These are phyloP conservation scores for Boletus rufocinnamomeus DNA, from an alignment of 768 basidiomycete genomes.

Conservation along the genomic window DNA sequence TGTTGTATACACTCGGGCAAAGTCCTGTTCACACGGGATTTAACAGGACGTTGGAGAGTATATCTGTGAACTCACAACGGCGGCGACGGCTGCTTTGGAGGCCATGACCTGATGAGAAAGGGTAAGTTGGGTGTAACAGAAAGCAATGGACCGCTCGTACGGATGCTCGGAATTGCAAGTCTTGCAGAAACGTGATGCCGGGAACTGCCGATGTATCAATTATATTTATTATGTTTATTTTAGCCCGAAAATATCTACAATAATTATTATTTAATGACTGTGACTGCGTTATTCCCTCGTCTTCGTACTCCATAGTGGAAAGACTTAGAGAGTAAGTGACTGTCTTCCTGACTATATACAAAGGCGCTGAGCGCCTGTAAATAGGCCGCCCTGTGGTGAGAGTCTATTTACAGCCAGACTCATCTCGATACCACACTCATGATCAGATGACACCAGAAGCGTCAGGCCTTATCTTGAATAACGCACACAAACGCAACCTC, in stretches of 20 bases:
- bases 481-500: not conserved
- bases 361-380: not conserved
- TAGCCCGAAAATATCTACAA: slow-evolving; percentile 1
- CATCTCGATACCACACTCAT: not conserved
- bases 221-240: slow-evolving; percentile 6
- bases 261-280: too few relatives aligned
- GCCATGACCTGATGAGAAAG: slow-evolving; percentile 50
- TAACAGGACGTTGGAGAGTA: not conserved
- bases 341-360: not conserved
- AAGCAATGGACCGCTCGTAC: slow-evolving; percentile 16
- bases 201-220: slow-evolving; percentile 28
- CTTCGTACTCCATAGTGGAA: too few relatives aligned
- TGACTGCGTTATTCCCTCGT: too few relatives aligned
- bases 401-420: not conserved
- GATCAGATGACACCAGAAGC: slow-evolving; percentile 1
- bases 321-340: too few relatives aligned
- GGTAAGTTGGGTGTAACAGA: not conserved
- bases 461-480: slow-evolving; percentile 7
- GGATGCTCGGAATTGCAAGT: slow-evolving; percentile 18
- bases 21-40: slow-evolving; percentile 56
- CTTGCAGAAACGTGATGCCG: slow-evolving; percentile 23
- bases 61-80: slow-evolving; percentile 49
- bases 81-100: slow-evolving; percentile 68
- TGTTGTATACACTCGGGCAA: slow-evolving; percentile 78
- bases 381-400: not conserved